These are phyloP conservation scores for Xylariales sp. DNA, from an alignment of 2,329 filamentous ascomycete genomes.

Conservation along the genomic window DNA sequence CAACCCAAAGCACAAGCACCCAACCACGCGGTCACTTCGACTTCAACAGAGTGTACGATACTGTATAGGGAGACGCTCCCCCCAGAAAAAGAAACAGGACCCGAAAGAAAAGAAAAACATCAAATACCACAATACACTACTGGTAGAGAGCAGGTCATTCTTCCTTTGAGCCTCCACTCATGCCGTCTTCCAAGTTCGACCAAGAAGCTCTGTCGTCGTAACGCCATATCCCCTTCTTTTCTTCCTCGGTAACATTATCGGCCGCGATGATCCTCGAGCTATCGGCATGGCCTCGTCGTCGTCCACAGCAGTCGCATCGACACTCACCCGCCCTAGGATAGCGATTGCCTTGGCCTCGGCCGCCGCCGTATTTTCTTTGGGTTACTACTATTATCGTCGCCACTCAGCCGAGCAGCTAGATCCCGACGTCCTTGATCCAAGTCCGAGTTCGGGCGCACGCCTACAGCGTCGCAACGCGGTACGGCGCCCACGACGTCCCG, in stretches of 20 bases:
- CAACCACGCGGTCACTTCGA: background rate
- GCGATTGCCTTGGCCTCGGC: constrained; percentile 67
- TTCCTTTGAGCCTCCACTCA: background rate
- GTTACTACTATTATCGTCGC: constrained; percentile 67
- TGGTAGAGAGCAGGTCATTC: background rate
- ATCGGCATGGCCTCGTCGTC: constrained; percentile 58
- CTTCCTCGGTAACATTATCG: background rate
- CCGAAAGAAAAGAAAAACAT: background rate
- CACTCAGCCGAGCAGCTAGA: constrained; percentile 41
- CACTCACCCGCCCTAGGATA: constrained; percentile 65
- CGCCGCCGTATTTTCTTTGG: constrained; percentile 66
- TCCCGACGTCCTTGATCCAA: constrained; percentile 19
- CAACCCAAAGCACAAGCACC: background rate
- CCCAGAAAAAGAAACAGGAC: background rate
- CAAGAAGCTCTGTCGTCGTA: constrained; percentile 3
- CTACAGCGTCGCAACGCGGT: constrained; percentile 76
- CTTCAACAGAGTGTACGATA: background rate
- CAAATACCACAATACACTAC: background rate
- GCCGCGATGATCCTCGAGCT: constrained; percentile 46
- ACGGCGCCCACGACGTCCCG: constrained; percentile 60
- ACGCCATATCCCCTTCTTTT: background rate
- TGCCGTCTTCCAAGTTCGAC: constrained; percentile 7
- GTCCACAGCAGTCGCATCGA: constrained; percentile 63
- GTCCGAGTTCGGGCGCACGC: constrained; percentile 46
- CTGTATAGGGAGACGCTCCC: no score